A percentile compares a stretch with the other conserved stretches of the same genome.
These are phyloP conservation scores for Parmelia sp. DNA, from an alignment of 495 filamentous ascomycete genomes.

Conservation along the genomic window DNA sequence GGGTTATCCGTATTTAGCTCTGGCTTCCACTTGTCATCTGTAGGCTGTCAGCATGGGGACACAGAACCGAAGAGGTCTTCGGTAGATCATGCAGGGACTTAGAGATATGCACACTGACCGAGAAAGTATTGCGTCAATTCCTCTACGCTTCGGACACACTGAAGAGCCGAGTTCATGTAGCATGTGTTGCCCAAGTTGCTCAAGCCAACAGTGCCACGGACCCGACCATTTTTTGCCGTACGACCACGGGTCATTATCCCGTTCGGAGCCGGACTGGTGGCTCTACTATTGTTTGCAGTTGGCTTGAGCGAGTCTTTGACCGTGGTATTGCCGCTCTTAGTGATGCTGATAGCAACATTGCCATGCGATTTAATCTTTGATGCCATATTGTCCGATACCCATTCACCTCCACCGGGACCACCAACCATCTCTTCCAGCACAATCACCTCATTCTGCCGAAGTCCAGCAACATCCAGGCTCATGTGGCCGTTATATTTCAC, in stretches of 20 bases:
- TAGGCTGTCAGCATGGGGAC: constrained; percentile 26
- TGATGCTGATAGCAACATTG: constrained; percentile 33
- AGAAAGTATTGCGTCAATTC: constrained; percentile 91
- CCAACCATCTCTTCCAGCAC: constrained; percentile 71
- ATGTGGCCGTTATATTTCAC: constrained; percentile 69
- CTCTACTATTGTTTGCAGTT: constrained; percentile 46
- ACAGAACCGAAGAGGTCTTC: background rate
- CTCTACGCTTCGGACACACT: constrained; percentile 85
- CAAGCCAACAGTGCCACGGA: constrained; percentile 69
- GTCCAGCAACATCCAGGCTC: constrained; percentile 54
- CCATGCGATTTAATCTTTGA: constrained; percentile 32
- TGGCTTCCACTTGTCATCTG: constrained; percentile 58
- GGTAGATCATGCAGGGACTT: background rate
- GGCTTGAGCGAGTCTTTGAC: constrained; percentile 34
- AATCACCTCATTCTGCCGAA: constrained; percentile 61
- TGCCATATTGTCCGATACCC: constrained; percentile 50
- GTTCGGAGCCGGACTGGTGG: constrained; percentile 56
- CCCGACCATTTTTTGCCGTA: constrained; percentile 55
- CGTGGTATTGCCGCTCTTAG: constrained; percentile 33
- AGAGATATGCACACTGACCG: constrained; percentile 35
- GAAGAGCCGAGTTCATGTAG: constrained; percentile 97
- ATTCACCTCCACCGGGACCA: constrained; percentile 49
- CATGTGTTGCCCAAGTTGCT: constrained; percentile 93
- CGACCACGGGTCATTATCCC: constrained; percentile 59
- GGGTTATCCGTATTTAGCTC: constrained; percentile 83